Evolutionary conservation across 2,329 filamentous ascomycete species (phyloP), one percentile per base, ranked within the genome.

Genomic region (Fusarium duplospermum): DNA sequence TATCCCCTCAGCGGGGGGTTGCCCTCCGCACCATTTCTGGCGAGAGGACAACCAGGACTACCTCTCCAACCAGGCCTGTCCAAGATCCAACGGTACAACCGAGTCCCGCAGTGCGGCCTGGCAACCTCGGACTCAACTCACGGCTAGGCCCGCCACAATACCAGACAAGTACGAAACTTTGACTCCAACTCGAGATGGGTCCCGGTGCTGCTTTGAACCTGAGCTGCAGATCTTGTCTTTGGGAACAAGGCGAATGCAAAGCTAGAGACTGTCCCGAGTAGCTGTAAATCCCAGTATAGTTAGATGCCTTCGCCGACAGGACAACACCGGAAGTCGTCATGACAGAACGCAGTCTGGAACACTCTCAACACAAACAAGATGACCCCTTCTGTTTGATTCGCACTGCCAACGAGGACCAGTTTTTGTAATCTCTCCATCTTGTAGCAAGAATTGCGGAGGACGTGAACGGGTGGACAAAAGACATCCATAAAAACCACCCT

Each of bases 401-500:
- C 94, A 94, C 89, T 92, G 90, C 92, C 93, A 91, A 93, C 93
- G 83, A 87, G 92, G 94, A 97, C 92, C 91, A 86, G 94, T 96
- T 95, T 98, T 98, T 97, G 93, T 87, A 93, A 95, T 92, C 93
- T 92, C 93, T 91, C 90, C 90, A 79, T 79, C 81, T 72, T 36
- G 79, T 78, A 59, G 64, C 77, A 80, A 81, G 79, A 78, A 81
- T 78, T 22, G 81, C 83, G 89, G 90, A 92, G 91, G 92, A 93
- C 91, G 84, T 86, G 85, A 80, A 80, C 86, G 87, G 91, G 89
- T 94, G 94, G 89, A 93, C 94, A 97, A 98, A 98, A 90, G 84
- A 95, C 94, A 92, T 97, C 94, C 89, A 87, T 88, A 97, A 98
- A 98, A 97, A 91, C 90, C 94, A 94, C 90, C 86, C 86, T 89